Evolutionary conservation across 768 basidiomycete species (phyloP), one percentile per base, ranked within the genome.

Genomic region (Amanita exitialis): DNA sequence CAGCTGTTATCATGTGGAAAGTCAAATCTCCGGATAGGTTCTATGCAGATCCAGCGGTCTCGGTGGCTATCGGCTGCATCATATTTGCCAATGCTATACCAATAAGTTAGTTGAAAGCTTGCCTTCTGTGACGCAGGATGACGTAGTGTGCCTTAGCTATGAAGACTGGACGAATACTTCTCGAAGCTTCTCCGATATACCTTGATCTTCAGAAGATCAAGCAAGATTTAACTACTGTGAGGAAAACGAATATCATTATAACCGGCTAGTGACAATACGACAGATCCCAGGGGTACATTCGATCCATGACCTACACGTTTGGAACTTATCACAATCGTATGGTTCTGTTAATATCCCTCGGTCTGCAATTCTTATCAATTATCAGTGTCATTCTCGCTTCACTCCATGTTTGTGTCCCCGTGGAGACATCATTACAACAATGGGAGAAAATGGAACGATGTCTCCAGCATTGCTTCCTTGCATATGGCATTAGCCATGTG

Each of bases 281-380:
- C 46, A 77, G 76, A 57, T 73, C 44, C 72, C 73, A 3, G 65
- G 69, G 48, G 76, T 78, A 0, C 57, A 70, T 9, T 71, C 74
- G 3, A 63, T 78, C 6, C 76, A 76, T 57, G 76, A 77, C 57
- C 60, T 78, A 34, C 75, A 78, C 58, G 72, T 77, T 18, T 78
- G 76, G 78, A 75, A 77, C 53, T 64, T 79, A 10, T 77, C 76
- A 6, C 74, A 79, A 60, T 69, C 69, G 77, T 77, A 58, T 53
- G 71, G 5, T 61, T n/a, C 39, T 49, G 46, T 37, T 32, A 42
- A 47, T 53, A 18, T 30, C 13, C 15, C 42, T 5, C 21, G 2
- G 47, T 52, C 25, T 30, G 18, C 35, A 32, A 52, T 41, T 53
- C 32, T 39, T 25, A 42, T 23, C 34, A 53, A 35, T 13, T 12